Percentiles rank a stretch among this genome's conserved stretches.
phyloP scores from a whole-genome alignment of 768 basidiomycete genomes.

The Auricularia auricula-judae region DNA sequence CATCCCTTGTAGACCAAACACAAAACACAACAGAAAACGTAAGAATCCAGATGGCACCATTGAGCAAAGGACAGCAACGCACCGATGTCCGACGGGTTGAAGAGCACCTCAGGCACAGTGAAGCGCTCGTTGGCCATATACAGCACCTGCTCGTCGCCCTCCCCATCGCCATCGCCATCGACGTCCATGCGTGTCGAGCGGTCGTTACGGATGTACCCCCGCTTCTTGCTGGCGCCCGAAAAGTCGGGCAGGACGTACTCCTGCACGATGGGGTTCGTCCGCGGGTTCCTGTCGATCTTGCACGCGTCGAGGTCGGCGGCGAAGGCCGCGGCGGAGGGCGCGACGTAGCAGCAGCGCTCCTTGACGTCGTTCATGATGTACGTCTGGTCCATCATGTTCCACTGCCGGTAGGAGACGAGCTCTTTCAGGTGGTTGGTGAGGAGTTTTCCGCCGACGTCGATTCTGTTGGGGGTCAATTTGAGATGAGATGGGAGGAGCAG shows the following conservation, averaged over 20 bases:
- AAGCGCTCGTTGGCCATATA: slow-evolving; percentile 89
- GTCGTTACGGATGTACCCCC: slow-evolving; percentile 37
- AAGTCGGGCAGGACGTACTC: slow-evolving; percentile 90
- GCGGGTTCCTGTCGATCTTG: slow-evolving; percentile 34
- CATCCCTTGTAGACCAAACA: slow-evolving; percentile 36
- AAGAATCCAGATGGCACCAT: too few relatives aligned
- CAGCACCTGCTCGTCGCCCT: slow-evolving; percentile 52
- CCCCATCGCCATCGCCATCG: too few relatives aligned
- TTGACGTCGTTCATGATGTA: slow-evolving; percentile 89
- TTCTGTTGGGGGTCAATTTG: slow-evolving; percentile 33
- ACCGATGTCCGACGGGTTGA: slow-evolving; percentile 87
- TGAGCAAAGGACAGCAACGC: slow-evolving; percentile 12
- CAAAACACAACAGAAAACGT: too few relatives aligned
- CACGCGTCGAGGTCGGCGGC: slow-evolving; percentile 62
- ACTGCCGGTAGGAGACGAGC: slow-evolving; percentile 86
- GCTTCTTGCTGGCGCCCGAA: slow-evolving; percentile 29
- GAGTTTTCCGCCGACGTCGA: slow-evolving; percentile 92
- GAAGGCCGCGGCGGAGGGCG: slow-evolving; percentile 40
- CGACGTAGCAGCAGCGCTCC: slow-evolving; percentile 83
- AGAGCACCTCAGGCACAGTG: slow-evolving; percentile 84
- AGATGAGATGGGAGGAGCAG: slow-evolving; percentile 8
- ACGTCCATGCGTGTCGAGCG: slow-evolving; percentile 36
- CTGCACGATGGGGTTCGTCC: slow-evolving; percentile 59
- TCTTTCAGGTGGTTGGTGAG: slow-evolving; percentile 85
- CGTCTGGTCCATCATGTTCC: slow-evolving; percentile 98